Conservation (phyloP, 2,329 filamentous ascomycete species). For the Pseudogymnoascus sp. region DNA sequence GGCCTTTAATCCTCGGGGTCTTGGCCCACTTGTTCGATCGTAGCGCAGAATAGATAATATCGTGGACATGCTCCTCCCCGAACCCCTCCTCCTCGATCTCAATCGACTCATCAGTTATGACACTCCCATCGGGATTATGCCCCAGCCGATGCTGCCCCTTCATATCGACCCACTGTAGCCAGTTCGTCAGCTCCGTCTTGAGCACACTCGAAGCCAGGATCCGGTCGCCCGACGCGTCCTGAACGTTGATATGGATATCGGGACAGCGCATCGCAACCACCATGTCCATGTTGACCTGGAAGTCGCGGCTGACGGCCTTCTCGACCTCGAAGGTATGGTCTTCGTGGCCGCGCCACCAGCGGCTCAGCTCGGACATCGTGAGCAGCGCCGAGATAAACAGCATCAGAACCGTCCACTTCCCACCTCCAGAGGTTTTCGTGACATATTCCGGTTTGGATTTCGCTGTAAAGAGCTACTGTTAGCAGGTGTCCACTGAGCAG, state of each 20-base stretch:
- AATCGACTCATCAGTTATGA: constrained; percentile 52
- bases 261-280: constrained; percentile 82
- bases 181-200: constrained; percentile 68
- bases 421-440: constrained; percentile 73
- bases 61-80: constrained; percentile 78
- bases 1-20: constrained; percentile 56
- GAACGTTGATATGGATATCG: constrained; percentile 91
- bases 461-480: constrained; percentile 44
- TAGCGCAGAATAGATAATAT: constrained; percentile 69
- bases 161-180: constrained; percentile 71
- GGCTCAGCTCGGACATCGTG: constrained; percentile 66
- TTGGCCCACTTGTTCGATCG: constrained; percentile 63
- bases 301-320: constrained; percentile 75
- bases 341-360: constrained; percentile 80
- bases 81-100: constrained; percentile 59
- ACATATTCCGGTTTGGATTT: constrained; percentile 96
- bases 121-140: constrained; percentile 45
- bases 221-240: constrained; percentile 87
- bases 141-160: constrained; percentile 58
- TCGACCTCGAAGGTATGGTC: constrained; percentile 90
- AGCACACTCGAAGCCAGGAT: constrained; percentile 75
- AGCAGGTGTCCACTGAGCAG: neutral
- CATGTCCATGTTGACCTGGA: constrained; percentile 95
- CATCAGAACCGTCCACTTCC: constrained; percentile 88
- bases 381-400: constrained; percentile 67